Evolutionary conservation across 2,329 filamentous ascomycete species (phyloP).

Genomic region (Sporothrix sp.): DNA sequence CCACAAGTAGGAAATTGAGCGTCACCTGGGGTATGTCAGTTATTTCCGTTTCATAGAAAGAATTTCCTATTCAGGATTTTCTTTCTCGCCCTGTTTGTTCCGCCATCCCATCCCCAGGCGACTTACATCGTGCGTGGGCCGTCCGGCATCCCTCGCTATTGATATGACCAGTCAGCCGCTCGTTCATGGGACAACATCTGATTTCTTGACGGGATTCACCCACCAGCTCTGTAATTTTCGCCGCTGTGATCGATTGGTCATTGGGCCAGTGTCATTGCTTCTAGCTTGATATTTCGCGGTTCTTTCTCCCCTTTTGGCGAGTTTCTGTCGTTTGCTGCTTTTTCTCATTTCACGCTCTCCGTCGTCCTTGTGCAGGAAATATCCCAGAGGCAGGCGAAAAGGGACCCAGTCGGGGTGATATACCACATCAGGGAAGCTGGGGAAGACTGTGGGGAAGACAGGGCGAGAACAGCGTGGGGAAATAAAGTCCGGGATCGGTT

Average conservation of each 20-base stretch:
- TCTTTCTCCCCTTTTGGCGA: too few species aligned
- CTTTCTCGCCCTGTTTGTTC: neutral
- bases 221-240: conserved; percentile 8
- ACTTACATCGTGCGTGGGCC: conserved; percentile 9
- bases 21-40: conserved; percentile 1
- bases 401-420: neutral
- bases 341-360: too few species aligned
- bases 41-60: too few species aligned
- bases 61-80: neutral
- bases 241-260: conserved; percentile 5
- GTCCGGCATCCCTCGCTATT: conserved; percentile 4
- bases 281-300: neutral
- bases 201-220: too few species aligned
- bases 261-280: neutral
- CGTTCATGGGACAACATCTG: too few species aligned
- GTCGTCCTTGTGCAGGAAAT: too few species aligned
- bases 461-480: neutral
- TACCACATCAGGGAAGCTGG: neutral
- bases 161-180: neutral
- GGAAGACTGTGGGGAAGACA: neutral
- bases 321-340: too few species aligned
- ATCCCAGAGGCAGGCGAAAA: neutral
- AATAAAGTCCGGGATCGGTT: neutral
- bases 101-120: neutral
- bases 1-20: neutral